phyloP scores from a whole-genome alignment of 169 alveolate genomes.

The Cryptosporidium meleagridis region DNA sequence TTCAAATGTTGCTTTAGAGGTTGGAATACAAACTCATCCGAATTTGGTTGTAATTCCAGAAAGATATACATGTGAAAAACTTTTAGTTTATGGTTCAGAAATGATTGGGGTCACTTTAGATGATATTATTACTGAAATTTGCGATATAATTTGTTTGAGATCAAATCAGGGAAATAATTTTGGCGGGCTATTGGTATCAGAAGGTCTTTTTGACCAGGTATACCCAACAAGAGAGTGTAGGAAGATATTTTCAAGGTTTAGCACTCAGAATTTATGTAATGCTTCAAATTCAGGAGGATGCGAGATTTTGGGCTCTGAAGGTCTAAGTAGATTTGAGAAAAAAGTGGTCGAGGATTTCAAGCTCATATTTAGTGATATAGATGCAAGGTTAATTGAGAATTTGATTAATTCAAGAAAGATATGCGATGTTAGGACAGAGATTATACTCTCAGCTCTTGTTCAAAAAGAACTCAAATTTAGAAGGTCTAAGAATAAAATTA shows the following conservation, averaged over 20 bases:
- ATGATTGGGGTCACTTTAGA: conserved; percentile 91
- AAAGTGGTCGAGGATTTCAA: conserved; percentile 40
- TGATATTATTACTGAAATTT: conserved; percentile 93
- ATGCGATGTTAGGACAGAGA: conserved; percentile 92
- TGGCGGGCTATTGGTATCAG: conserved; percentile 97
- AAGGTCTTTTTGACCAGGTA: conserved; percentile 94
- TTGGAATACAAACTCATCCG: conserved; percentile 88
- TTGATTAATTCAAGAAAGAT: background rate
- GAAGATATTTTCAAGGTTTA: conserved; percentile 82
- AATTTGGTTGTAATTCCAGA: conserved; percentile 86
- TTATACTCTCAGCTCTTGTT: conserved; percentile 92
- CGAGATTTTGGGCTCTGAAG: background rate
- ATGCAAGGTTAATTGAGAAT: background rate
- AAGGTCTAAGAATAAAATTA: conserved; percentile 87
- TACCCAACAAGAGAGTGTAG: conserved; percentile 92
- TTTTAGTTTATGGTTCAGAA: conserved; percentile 83
- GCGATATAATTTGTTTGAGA: conserved; percentile 94
- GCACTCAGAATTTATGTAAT: background rate
- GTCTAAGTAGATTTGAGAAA: conserved; percentile 18
- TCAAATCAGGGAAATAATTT: conserved; percentile 92
- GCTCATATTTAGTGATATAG: conserved; percentile 20
- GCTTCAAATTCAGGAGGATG: background rate
- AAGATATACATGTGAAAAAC: conserved; percentile 65
- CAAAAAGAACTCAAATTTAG: conserved; percentile 91
- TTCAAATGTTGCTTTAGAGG: conserved; percentile 86